phyloP scores from a whole-genome alignment of 805 yeast species.

The Candida yuanshanica region DNA sequence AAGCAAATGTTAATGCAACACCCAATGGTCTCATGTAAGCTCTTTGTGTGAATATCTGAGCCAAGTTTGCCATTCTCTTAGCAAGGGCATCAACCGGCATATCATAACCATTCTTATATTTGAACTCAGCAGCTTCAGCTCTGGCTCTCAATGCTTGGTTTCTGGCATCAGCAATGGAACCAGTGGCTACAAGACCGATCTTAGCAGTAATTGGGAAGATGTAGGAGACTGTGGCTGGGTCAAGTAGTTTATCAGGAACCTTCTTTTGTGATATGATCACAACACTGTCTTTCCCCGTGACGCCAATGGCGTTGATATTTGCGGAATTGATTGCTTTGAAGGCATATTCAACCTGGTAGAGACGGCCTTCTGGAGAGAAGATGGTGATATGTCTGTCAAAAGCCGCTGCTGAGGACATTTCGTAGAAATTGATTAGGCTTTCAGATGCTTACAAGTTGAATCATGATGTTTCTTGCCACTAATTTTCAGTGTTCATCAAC shows the following conservation, averaged over 20 bases:
- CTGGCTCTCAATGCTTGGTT: constrained; percentile 86
- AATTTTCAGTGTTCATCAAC: neutral
- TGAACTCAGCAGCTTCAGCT: constrained; percentile 92
- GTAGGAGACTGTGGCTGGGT: constrained; percentile 80
- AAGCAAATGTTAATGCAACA: constrained; percentile 81
- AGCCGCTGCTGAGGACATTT: constrained; percentile 67
- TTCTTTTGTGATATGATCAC: constrained; percentile 93
- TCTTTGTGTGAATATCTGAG: constrained; percentile 94
- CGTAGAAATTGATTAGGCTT: neutral
- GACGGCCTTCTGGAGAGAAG: constrained; percentile 96
- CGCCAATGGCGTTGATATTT: constrained; percentile 82
- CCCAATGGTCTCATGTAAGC: constrained; percentile 99
- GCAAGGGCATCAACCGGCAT: constrained; percentile 93
- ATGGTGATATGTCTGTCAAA: constrained; percentile 98
- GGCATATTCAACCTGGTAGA: constrained; percentile 97
- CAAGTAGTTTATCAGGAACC: constrained; percentile 91
- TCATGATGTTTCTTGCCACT: neutral
- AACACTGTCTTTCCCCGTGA: constrained; percentile 80
- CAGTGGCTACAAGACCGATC: constrained; percentile 89
- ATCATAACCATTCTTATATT: constrained; percentile 91
- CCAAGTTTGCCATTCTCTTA: constrained; percentile 91
- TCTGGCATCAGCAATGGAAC: constrained; percentile 94
- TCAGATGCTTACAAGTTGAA: neutral
- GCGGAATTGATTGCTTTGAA: constrained; percentile 94
- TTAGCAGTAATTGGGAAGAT: constrained; percentile 75